These are phyloP conservation scores for Arthrobotrys megalospora DNA, from an alignment of 2,329 filamentous ascomycete species.

Conservation along the genomic window DNA sequence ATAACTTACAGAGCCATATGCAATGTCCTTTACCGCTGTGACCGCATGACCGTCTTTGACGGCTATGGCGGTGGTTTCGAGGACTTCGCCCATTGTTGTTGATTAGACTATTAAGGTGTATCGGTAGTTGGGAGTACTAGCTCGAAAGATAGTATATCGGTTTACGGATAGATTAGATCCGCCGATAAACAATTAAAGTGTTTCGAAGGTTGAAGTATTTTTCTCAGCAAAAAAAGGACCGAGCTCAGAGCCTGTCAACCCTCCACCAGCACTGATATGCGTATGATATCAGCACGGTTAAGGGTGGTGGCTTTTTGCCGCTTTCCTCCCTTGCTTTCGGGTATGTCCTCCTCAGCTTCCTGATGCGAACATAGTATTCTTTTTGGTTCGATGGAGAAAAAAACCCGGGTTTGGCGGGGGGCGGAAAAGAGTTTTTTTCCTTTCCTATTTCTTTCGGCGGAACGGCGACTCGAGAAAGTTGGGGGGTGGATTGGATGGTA, in stretches of 20 bases:
- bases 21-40: conserved; percentile 86
- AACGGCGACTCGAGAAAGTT: conserved; percentile 6
- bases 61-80: conserved; percentile 62
- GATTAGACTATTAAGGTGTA: background rate
- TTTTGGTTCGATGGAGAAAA: background rate
- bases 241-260: conserved; percentile 20
- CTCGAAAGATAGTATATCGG: background rate
- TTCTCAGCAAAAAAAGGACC: background rate
- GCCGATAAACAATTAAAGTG: conserved; percentile 9
- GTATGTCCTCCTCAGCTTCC: conserved; percentile 6
- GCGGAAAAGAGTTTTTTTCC: conserved; percentile 4
- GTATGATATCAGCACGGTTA: conserved; percentile 23
- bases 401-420: background rate
- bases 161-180: conserved; percentile 29
- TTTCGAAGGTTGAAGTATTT: background rate
- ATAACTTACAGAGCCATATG: conserved; percentile 83
- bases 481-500: background rate
- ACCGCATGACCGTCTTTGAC: conserved; percentile 69
- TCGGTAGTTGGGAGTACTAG: background rate
- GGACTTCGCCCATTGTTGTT: conserved; percentile 37
- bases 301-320: conserved; percentile 9
- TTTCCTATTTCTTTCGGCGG: background rate
- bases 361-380: background rate
- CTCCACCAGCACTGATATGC: conserved; percentile 27
- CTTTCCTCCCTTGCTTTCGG: background rate